Percentiles rank a stretch among this genome's conserved stretches.
These are phyloP conservation scores for Nemania abortiva DNA, from an alignment of 2,329 filamentous ascomycete species.

Conservation along the genomic window DNA sequence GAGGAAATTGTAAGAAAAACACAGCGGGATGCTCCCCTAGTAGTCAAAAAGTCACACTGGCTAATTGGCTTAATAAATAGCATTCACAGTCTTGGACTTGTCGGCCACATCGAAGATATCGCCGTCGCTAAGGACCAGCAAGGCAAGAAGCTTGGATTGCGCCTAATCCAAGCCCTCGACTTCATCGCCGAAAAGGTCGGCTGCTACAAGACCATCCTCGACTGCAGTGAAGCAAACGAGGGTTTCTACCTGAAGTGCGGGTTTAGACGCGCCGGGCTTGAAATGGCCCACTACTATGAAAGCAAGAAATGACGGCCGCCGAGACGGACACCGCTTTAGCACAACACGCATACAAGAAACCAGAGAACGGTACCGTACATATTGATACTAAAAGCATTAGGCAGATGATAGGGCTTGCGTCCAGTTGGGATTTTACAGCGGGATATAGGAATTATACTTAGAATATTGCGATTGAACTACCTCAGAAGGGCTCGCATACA, in stretches of 20 bases:
- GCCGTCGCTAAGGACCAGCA: conserved; percentile 95
- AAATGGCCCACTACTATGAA: conserved; percentile 97
- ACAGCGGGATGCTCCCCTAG: not conserved
- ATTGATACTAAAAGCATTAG: conserved; percentile 28
- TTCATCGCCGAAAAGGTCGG: conserved; percentile 87
- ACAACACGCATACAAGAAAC: not conserved
- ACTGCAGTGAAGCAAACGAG: conserved; percentile 96
- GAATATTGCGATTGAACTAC: not conserved
- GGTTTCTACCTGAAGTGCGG: conserved; percentile 99
- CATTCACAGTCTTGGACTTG: conserved; percentile 83
- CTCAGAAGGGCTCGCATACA: conserved; percentile 12
- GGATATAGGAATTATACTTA: conserved; percentile 34
- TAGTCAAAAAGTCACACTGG: not conserved
- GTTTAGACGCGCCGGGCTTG: conserved; percentile 88
- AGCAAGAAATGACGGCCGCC: conserved; percentile 55
- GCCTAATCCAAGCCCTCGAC: conserved; percentile 94
- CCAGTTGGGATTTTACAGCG: conserved; percentile 34
- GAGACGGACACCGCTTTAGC: not conserved
- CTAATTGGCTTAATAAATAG: conserved; percentile 54
- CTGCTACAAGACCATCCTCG: conserved; percentile 97
- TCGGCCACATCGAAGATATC: conserved; percentile 98
- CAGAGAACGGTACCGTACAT: conserved; percentile 9
- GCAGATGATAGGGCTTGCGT: conserved; percentile 30
- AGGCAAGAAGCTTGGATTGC: conserved; percentile 93
- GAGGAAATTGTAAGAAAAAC: conserved; percentile 81